A percentile compares a stretch with the other conserved stretches of the same genome.
These are phyloP conservation scores for Xylaria sp. DNA, from an alignment of 2,329 filamentous ascomycete species.

Conservation along the genomic window DNA sequence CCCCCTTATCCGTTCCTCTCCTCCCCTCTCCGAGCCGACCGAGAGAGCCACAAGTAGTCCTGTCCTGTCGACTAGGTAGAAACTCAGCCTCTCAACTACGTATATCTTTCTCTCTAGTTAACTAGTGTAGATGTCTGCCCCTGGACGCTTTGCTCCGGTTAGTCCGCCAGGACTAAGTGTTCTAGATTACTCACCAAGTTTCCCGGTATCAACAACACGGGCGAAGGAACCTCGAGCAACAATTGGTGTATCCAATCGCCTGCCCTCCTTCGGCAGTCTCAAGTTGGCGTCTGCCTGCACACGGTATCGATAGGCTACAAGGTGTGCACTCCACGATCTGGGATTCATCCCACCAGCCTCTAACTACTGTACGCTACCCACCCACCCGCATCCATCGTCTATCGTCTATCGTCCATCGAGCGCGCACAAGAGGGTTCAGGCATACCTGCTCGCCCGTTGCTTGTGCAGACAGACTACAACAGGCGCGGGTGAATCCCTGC, in stretches of 20 bases:
- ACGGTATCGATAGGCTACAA: conserved; percentile 43
- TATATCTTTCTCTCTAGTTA: conserved; percentile 1
- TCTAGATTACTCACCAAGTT: too few species aligned
- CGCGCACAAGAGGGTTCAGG: conserved; percentile 36
- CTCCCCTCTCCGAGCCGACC: conserved; percentile 40
- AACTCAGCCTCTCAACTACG: conserved; percentile 40
- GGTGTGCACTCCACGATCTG: conserved; percentile 52
- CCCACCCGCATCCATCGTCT: conserved; percentile 10
- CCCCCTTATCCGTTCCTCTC: conserved; percentile 37
- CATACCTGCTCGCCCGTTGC: conserved; percentile 47
- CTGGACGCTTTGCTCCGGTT: conserved; percentile 28
- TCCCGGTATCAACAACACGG: conserved; percentile 29
- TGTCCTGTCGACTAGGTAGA: conserved; percentile 1
- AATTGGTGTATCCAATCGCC: conserved; percentile 31
- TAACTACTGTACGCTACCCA: conserved; percentile 16
- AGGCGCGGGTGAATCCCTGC: conserved; percentile 51
- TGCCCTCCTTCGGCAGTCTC: conserved; percentile 46
- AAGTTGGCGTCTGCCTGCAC: conserved; percentile 35
- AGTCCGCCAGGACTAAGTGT: conserved; percentile 32
- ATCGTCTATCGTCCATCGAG: neutral
- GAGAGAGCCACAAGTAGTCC: conserved; percentile 32
- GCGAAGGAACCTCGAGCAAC: conserved; percentile 27
- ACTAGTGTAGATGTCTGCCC: neutral
- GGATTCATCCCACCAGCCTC: conserved; percentile 39
- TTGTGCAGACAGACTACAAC: conserved; percentile 49